phyloP scores from a whole-genome alignment of 129 eudicot genomes.

The Flaveria brownii region DNA sequence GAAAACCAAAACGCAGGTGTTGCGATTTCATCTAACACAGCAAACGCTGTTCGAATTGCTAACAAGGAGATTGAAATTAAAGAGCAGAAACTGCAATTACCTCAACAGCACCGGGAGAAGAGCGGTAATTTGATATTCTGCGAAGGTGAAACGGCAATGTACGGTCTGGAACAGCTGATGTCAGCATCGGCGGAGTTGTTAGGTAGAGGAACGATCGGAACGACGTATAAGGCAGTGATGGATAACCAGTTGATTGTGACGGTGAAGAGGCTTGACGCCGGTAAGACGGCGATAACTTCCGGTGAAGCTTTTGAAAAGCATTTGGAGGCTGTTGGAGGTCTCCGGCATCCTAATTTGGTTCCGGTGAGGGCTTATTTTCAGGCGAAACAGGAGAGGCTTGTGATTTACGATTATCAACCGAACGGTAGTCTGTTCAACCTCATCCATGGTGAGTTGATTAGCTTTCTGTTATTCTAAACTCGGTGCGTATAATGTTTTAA shows the following conservation, averaged over 20 bases:
- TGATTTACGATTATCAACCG: slow-evolving; percentile 78
- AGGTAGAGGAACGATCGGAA: slow-evolving; percentile 86
- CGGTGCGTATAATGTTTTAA: not conserved
- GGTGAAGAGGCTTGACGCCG: slow-evolving; percentile 81
- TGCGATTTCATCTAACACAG: slow-evolving; percentile 25
- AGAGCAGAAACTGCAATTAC: slow-evolving; percentile 37
- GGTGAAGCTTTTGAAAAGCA: slow-evolving; percentile 71
- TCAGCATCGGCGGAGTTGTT: slow-evolving; percentile 91
- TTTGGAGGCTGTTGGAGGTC: slow-evolving; percentile 62
- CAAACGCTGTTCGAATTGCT: slow-evolving; percentile 17
- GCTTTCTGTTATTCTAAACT: slow-evolving; percentile 2
- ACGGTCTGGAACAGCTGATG: slow-evolving; percentile 72
- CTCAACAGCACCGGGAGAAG: slow-evolving; percentile 38
- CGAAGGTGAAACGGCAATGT: slow-evolving; percentile 61
- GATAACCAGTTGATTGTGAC: slow-evolving; percentile 60
- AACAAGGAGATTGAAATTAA: slow-evolving; percentile 30
- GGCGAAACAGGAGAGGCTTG: slow-evolving; percentile 69
- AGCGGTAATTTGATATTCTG: slow-evolving; percentile 63
- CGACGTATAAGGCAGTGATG: slow-evolving; percentile 81
- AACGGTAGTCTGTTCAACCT: slow-evolving; percentile 85
- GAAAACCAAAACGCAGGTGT: slow-evolving; percentile 17
- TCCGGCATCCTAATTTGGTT: slow-evolving; percentile 81
- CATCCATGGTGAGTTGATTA: slow-evolving; percentile 60
- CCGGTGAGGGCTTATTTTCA: slow-evolving; percentile 82
- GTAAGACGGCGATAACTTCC: slow-evolving; percentile 56